Evolutionary conservation across 306 rosid species (phyloP).

Genomic region (Cucurbita moschata): DNA sequence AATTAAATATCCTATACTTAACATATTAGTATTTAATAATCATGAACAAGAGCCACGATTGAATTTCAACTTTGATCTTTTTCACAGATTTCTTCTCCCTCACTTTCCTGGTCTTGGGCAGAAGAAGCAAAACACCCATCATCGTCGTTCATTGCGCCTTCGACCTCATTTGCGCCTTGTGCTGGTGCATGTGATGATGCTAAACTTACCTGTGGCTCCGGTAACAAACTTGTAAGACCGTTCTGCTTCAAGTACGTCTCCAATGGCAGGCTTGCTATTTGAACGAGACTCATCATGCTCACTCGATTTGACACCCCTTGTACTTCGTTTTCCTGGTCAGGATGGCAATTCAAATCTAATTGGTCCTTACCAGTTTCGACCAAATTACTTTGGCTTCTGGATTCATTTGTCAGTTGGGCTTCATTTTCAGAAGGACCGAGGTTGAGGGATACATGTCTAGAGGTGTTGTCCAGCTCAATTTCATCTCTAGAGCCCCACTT

Average conservation of each 20-base stretch:
- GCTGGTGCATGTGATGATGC: slow-evolving; percentile 37
- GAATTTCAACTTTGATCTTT: slow-evolving; percentile 39
- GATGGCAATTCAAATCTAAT: slow-evolving; percentile 71
- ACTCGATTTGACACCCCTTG: slow-evolving; percentile 29
- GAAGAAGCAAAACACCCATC: slow-evolving; percentile 35
- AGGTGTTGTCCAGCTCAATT: slow-evolving; percentile 57
- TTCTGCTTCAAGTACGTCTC: slow-evolving; percentile 72
- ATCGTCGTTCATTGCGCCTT: slow-evolving; percentile 39
- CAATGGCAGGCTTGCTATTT: slow-evolving; percentile 74
- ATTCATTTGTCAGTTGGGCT: slow-evolving; percentile 44
- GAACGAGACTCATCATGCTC: slow-evolving; percentile 74
- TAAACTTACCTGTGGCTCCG: slow-evolving; percentile 60
- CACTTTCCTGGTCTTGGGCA: slow-evolving; percentile 41
- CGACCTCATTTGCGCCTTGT: slow-evolving; percentile 46
- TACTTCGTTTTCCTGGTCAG: slow-evolving; percentile 46
- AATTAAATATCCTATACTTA: not conserved
- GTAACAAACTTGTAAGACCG: slow-evolving; percentile 67
- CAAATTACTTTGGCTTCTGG: slow-evolving; percentile 41
- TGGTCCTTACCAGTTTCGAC: slow-evolving; percentile 55
- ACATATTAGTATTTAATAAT: not conserved
- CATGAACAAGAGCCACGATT: slow-evolving; percentile 2
- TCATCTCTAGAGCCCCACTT: slow-evolving; percentile 54
- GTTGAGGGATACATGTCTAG: slow-evolving; percentile 43
- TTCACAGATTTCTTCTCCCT: slow-evolving; percentile 38
- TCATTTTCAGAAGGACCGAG: slow-evolving; percentile 52